Percentiles rank a stretch among this genome's conserved stretches.
These are phyloP conservation scores for Myriosclerotinia duriaeana DNA, from an alignment of 2,329 filamentous ascomycete genomes.

Conservation along the genomic window DNA sequence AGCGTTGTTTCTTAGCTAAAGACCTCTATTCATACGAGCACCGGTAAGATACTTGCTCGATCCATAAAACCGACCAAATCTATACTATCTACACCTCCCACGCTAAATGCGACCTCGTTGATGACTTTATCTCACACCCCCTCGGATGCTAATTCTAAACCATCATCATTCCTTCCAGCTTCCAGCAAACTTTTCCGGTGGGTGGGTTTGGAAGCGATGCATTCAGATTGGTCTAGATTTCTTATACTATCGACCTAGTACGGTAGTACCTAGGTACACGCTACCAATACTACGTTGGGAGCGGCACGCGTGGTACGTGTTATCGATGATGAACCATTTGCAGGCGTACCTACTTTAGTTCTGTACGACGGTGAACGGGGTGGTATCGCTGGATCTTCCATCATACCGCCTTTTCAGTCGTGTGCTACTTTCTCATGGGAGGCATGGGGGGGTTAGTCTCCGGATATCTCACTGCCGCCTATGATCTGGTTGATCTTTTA, in stretches of 20 bases:
- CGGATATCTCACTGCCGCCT: neutral
- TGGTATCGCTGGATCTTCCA: neutral
- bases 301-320: neutral
- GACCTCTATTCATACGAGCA: no score
- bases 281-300: no score
- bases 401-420: constrained; percentile 13
- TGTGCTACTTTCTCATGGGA: no score
- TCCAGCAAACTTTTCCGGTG: neutral
- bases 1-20: no score
- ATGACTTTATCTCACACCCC: no score
- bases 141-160: no score
- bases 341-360: neutral
- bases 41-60: no score
- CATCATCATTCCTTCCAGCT: no score
- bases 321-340: neutral
- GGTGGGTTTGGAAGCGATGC: neutral
- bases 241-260: neutral
- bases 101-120: neutral
- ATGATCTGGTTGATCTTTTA: constrained; percentile 2
- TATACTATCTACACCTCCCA: neutral
- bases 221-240: neutral
- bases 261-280: no score
- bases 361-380: neutral
- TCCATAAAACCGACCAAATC: no score
- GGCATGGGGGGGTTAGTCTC: neutral